These are phyloP conservation scores for Ogataea philodendri DNA, from an alignment of 805 yeast species.

Conservation along the genomic window DNA sequence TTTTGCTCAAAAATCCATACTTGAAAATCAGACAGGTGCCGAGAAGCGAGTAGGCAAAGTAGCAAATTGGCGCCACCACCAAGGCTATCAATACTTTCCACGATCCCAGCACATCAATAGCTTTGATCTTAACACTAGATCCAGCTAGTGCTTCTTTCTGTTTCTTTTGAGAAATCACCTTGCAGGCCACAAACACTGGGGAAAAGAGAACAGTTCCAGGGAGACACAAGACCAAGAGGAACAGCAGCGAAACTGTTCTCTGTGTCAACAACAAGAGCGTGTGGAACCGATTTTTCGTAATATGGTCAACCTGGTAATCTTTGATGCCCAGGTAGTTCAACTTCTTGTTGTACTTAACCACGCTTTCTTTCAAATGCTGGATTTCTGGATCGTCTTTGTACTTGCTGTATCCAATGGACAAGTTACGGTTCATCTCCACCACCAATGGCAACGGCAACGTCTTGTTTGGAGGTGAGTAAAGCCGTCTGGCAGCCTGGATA, in stretches of 20 bases:
- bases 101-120: slow-evolving; percentile 90
- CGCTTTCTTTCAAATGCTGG: slow-evolving; percentile 57
- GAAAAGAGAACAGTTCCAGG: slow-evolving; percentile 88
- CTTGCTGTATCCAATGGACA: slow-evolving; percentile 76
- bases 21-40: slow-evolving; percentile 36
- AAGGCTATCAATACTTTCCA: slow-evolving; percentile 91
- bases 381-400: slow-evolving; percentile 72
- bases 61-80: slow-evolving; percentile 82
- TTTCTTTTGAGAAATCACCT: slow-evolving; percentile 66
- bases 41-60: slow-evolving; percentile 70
- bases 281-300: slow-evolving; percentile 48
- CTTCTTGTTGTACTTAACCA: slow-evolving; percentile 63
- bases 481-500: slow-evolving; percentile 87
- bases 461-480: slow-evolving; percentile 71
- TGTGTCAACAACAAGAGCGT: slow-evolving; percentile 52
- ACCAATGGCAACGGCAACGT: slow-evolving; percentile 77
- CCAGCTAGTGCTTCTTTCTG: slow-evolving; percentile 75
- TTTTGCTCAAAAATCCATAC: slow-evolving; percentile 19
- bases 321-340: slow-evolving; percentile 61
- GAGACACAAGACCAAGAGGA: slow-evolving; percentile 60
- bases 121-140: slow-evolving; percentile 87
- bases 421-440: slow-evolving; percentile 85
- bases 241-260: slow-evolving; percentile 53
- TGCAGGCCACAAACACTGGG: slow-evolving; percentile 81
- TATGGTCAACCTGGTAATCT: slow-evolving; percentile 68